A percentile compares a stretch with the other conserved stretches of the same genome.
phyloP scores from a whole-genome alignment of 2,329 filamentous ascomycete genomes.

The Endothia cerciana region DNA sequence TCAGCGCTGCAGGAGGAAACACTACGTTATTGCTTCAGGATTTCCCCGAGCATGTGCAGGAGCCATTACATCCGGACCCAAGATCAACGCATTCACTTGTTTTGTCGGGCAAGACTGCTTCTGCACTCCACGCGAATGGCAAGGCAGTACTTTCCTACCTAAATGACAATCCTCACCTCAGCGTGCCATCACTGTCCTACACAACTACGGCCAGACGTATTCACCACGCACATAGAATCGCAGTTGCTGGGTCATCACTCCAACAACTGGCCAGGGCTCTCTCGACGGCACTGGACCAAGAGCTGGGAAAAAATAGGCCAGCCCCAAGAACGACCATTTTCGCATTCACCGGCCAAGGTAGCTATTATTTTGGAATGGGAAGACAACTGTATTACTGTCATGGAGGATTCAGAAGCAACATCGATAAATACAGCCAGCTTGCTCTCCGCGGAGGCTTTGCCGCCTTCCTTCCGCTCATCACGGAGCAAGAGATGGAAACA shows the following conservation, averaged over 20 bases:
- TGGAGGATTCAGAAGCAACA: not conserved
- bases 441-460: not conserved
- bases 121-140: not conserved
- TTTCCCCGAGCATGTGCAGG: not conserved
- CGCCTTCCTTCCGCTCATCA: not conserved
- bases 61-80: not conserved
- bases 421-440: not conserved
- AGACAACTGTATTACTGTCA: not conserved
- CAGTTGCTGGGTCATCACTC: not conserved
- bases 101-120: not conserved
- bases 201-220: not conserved
- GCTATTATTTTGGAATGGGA: not conserved
- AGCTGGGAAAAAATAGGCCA: not conserved
- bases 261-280: not conserved
- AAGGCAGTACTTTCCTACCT: not conserved
- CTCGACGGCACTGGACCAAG: not conserved
- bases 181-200: not conserved
- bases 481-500: not conserved
- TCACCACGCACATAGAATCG: not conserved
- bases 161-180: not conserved
- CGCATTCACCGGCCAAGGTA: not conserved
- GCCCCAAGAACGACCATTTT: not conserved
- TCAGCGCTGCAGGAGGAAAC: slow-evolving; percentile 3
- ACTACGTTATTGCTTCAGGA: not conserved
- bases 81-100: not conserved